Base-by-base conservation (phyloP, 1,139 yeast genomes). In the Hansenula sp. region DNA sequence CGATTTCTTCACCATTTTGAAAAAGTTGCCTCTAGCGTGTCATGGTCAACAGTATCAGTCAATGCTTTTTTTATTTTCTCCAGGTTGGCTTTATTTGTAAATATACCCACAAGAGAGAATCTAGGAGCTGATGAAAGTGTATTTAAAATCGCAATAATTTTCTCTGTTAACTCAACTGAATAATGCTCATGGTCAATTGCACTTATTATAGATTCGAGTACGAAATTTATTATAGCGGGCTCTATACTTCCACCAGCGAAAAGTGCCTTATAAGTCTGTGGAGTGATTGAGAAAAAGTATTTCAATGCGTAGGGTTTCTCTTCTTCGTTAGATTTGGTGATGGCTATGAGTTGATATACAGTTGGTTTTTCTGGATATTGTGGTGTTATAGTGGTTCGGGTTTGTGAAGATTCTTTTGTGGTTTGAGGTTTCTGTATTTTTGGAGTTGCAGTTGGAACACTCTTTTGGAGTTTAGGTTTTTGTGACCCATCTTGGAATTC, bases 201-300 rank as follows among this genome's bases (percentile, higher is more conserved):
- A 17, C 34, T 46, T 12, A 54, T 34, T 3, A 71, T 65, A 0
- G 83, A 74, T 37, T 75, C 77, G 12, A 81, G 45, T 38, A 69
- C 68, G 47, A 79, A 76, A 22, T 70, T 71, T 14, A 82, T 59
- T 42, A 77, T 71, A 16, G 75, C 78, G 0, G 76, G 59, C 43
- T 83, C 90, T 1, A 83, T 60, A 1, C 87, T 87, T 3, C 74
- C 69, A 2, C 57, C 46, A 2, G 59, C 51, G 45, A 76, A 78
- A 3, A 77, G 53, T 1, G 56, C 54, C 1, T 51, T 36, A 32
- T 70, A 62, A 2, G 62, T 60, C 0, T 46, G 41, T 0, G 66
- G 47, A 2, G 64, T 51, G 1, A 77, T 43, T 2, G 49, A 42
- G 13, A 77, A 54, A 9, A 78, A 65, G 46, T 68, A 75, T 17